These are phyloP conservation scores for Starmerella khaoyaiensis DNA, from an alignment of 805 yeast genomes.

Conservation along the genomic window DNA sequence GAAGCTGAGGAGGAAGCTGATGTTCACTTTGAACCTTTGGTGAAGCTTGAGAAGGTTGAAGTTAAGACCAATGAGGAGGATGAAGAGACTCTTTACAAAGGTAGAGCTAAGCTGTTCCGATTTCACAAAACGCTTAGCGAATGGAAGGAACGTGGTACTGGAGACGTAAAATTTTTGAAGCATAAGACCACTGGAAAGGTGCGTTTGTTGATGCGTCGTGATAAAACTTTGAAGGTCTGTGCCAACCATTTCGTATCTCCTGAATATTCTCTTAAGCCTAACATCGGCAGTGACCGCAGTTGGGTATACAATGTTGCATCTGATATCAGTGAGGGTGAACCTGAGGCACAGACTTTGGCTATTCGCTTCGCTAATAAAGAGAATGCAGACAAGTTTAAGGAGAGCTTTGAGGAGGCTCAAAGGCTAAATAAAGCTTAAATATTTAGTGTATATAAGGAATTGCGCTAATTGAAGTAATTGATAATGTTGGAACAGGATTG, in stretches of 20 bases:
- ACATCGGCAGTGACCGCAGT: constrained; percentile 93
- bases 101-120: constrained; percentile 88
- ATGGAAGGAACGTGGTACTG: constrained; percentile 99
- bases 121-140: constrained; percentile 50
- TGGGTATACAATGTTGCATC: constrained; percentile 96
- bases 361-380: constrained; percentile 60
- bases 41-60: constrained; percentile 87
- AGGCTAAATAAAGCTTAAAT: constrained; percentile 37
- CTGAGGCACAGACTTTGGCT: constrained; percentile 93
- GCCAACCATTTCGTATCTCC: constrained; percentile 79
- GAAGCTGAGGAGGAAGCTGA: constrained; percentile 62
- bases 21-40: constrained; percentile 93
- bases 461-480: too few relatives aligned
- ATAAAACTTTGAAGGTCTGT: constrained; percentile 93
- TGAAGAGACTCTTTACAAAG: constrained; percentile 71
- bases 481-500: too few relatives aligned
- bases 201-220: constrained; percentile 96
- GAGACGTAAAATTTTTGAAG: constrained; percentile 90
- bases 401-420: constrained; percentile 78
- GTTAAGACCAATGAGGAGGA: constrained; percentile 91
- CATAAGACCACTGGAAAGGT: constrained; percentile 74
- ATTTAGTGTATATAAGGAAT: background rate
- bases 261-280: constrained; percentile 74
- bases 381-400: constrained; percentile 88
- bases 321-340: constrained; percentile 87